These are phyloP conservation scores for Geoglossum cookeanum DNA, from an alignment of 2,329 filamentous ascomycete genomes.

Conservation along the genomic window DNA sequence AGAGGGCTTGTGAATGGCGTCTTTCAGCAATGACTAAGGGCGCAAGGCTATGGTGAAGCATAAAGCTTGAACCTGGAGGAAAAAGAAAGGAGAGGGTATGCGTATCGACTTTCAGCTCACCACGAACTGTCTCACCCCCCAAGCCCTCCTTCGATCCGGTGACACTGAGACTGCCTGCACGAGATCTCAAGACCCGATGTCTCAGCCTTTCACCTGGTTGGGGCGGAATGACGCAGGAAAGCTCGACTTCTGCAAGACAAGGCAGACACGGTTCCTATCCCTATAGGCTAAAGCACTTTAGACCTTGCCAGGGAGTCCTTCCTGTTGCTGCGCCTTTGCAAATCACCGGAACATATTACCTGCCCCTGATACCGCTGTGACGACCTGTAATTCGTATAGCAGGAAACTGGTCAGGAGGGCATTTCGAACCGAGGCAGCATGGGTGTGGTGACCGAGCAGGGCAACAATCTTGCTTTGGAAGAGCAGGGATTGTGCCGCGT, in stretches of 20 bases:
- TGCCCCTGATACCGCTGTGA: no score
- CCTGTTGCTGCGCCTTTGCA: no score
- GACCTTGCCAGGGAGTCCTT: no score
- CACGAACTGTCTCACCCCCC: background rate
- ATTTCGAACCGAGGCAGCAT: no score
- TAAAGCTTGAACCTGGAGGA: no score
- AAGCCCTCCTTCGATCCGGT: background rate
- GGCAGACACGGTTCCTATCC: background rate
- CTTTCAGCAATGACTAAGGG: no score
- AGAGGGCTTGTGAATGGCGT: no score
- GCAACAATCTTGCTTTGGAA: background rate
- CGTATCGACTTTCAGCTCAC: background rate
- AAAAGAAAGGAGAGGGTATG: no score
- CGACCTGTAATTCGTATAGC: no score
- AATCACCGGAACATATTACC: background rate
- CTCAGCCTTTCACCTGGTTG: background rate
- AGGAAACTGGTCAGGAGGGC: no score
- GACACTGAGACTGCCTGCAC: background rate
- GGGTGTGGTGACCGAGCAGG: no score
- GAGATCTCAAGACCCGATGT: background rate
- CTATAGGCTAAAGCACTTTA: background rate
- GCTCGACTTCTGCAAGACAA: background rate
- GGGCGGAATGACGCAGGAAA: background rate
- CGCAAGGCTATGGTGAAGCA: no score
- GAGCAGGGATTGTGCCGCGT: background rate